These are phyloP conservation scores for Nemania serpens DNA, from an alignment of 2,329 filamentous ascomycete species.

Conservation along the genomic window DNA sequence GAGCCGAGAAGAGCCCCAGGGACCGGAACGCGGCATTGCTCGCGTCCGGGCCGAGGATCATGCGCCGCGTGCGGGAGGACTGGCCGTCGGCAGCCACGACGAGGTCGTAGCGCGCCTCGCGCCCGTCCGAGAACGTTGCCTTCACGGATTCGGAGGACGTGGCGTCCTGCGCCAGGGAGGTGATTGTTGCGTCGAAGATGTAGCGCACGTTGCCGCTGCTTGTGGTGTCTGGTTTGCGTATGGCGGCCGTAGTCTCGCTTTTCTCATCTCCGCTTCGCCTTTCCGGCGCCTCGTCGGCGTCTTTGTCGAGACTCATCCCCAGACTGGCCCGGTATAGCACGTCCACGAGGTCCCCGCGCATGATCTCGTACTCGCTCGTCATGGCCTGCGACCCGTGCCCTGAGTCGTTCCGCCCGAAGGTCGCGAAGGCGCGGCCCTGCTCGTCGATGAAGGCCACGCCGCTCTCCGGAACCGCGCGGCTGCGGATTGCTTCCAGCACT, in stretches of 20 bases:
- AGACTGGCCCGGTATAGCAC: conserved; percentile 51
- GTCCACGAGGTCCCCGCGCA: conserved; percentile 59
- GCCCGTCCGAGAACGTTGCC: conserved; percentile 50
- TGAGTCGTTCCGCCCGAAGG: conserved; percentile 46
- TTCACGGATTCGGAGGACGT: not conserved
- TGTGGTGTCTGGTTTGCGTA: conserved; percentile 24
- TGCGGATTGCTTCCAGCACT: conserved; percentile 44
- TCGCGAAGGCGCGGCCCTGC: conserved; percentile 45
- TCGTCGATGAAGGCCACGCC: conserved; percentile 54
- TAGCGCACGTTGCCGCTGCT: conserved; percentile 39
- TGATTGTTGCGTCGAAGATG: conserved; percentile 41
- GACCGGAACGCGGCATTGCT: conserved; percentile 37
- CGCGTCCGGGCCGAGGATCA: conserved; percentile 40
- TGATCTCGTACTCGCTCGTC: conserved; percentile 63
- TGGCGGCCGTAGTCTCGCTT: conserved; percentile 32
- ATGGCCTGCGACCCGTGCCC: conserved; percentile 50
- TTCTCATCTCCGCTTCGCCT: not conserved
- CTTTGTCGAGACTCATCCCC: not conserved
- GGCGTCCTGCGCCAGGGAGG: conserved; percentile 37
- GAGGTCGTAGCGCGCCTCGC: conserved; percentile 51
- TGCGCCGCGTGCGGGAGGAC: conserved; percentile 52
- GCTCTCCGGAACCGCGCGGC: conserved; percentile 49
- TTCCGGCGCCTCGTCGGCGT: not conserved
- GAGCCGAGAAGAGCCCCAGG: conserved; percentile 44
- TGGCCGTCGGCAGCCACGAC: conserved; percentile 62